A percentile compares a stretch with the other conserved stretches of the same genome.
These are phyloP conservation scores for Podaxis carcinomalis DNA, from an alignment of 768 basidiomycete genomes.

Conservation along the genomic window DNA sequence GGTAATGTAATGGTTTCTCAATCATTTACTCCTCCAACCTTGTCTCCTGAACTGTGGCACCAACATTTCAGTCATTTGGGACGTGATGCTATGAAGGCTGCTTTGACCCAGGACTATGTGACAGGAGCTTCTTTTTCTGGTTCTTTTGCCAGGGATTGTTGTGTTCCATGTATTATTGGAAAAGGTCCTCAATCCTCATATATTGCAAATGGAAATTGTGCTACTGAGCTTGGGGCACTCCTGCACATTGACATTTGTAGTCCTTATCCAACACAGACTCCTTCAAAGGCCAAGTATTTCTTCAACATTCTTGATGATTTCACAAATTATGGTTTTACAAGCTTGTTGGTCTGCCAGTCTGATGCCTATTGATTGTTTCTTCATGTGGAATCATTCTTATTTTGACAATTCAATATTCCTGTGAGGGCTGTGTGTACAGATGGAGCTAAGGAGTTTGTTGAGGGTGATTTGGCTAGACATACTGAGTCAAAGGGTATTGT, in stretches of 20 bases:
- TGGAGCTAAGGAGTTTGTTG: no score
- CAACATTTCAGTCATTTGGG: slow-evolving; percentile 22
- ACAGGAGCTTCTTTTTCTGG: slow-evolving; percentile 14
- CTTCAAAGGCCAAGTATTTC: slow-evolving; percentile 15
- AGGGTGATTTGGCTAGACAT: no score
- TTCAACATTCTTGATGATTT: slow-evolving; percentile 16
- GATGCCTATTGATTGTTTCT: slow-evolving; percentile 9
- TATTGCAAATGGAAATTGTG: slow-evolving; percentile 9
- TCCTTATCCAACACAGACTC: slow-evolving; percentile 17
- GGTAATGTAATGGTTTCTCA: no score
- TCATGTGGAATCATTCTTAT: no score
- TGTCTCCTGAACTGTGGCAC: slow-evolving; percentile 20
- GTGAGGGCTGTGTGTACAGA: no score
- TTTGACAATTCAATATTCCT: no score
- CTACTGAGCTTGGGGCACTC: slow-evolving; percentile 14
- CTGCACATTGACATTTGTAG: slow-evolving; percentile 24
- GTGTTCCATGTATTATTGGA: slow-evolving; percentile 21
- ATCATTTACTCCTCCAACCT: not conserved
- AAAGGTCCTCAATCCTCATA: slow-evolving; percentile 18
- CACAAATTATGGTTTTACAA: slow-evolving; percentile 15
- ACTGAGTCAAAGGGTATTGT: no score
- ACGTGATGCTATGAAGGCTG: slow-evolving; percentile 13
- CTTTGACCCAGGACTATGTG: slow-evolving; percentile 16
- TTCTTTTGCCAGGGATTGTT: slow-evolving; percentile 2
- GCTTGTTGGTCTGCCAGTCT: slow-evolving; percentile 1